Base-by-base conservation (phyloP, 805 yeast genomes). In the Saccharomyces eubayanus region DNA sequence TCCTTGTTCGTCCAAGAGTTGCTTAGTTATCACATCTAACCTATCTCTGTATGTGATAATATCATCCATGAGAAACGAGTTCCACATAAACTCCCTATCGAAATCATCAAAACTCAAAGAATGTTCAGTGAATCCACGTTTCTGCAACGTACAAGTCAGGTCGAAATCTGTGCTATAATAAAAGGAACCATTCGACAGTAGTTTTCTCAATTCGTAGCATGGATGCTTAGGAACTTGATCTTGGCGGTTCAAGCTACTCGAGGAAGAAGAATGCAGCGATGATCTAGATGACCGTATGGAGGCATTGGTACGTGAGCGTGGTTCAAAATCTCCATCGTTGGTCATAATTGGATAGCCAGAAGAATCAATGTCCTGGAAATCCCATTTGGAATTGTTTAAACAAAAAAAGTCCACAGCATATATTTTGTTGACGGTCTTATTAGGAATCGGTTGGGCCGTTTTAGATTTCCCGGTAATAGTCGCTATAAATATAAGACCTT, bases 11-110 rank as follows among this genome's bases (percentile, higher is more conserved):
- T 91, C 96, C 52, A 94, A 66, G 10, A 78, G 72, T 31, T 72
- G 70, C 58, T 81, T 85, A 40, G 82, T 80, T 12, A 72, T 77
- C 3, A 74, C 72, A 45, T 84, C 89, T 52, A 89, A 71, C 54
- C 85, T 83, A 56, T 84, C 77, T 56, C 96, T 75, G 69, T 85
- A 90, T 50, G 79, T 77, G 55, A 89, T 74, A 52, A 92, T 77
- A 57, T 89, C 96, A 52, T 83, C 78, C 84, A 91, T 84, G 83
- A 94, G 80, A 67, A 87, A 92, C 9, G 85, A 79, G 68, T 94
- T 94, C 99, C 99, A 94, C 97, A 94, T 92, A 65, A 86, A 94
- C 60, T 90, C 91, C 48, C 81, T 81, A 65, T 86, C 90, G 60
- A 81, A 84, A 47, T 85, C 75, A 60, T 80, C 84, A 56, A 72